Conservation (phyloP, 495 filamentous ascomycete genomes). For the Aspergillus egyptiacus region DNA sequence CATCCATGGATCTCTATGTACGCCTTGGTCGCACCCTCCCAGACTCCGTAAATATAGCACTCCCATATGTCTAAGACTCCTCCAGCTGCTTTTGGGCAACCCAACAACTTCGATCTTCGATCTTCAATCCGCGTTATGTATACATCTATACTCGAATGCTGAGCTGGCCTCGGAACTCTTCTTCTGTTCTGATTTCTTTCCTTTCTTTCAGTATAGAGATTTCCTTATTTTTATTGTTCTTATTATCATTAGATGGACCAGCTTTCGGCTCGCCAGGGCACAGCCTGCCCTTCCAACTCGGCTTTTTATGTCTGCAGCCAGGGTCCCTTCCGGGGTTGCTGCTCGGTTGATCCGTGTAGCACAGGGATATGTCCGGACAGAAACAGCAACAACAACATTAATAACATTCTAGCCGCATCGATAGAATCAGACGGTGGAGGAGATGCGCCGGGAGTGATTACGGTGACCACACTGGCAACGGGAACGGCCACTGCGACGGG, state of each 20-base stretch:
- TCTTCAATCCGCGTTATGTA: neutral
- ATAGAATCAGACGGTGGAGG: neutral
- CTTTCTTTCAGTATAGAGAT: too few relatives aligned
- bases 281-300: conserved; percentile 16
- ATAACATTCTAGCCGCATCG: neutral
- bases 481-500: neutral
- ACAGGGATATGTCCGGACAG: conserved; percentile 31
- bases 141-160: neutral
- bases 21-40: too few relatives aligned
- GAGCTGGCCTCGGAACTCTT: neutral
- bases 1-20: too few relatives aligned
- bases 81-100: neutral
- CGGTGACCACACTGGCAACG: neutral
- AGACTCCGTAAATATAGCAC: neutral
- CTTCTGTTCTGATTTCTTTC: too few relatives aligned
- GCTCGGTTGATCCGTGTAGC: conserved; percentile 33
- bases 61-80: neutral
- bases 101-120: too few relatives aligned
- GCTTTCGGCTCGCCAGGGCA: conserved; percentile 7
- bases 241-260: conserved; percentile 1
- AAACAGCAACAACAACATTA: too few relatives aligned
- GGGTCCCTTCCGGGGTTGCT: conserved; percentile 32
- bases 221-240: neutral
- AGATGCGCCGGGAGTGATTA: neutral
- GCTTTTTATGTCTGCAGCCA: conserved; percentile 30